Evolutionary conservation across 1,284 basidiomycete genomes (phyloP).

Genomic region (Ceratobasidium sp.): DNA sequence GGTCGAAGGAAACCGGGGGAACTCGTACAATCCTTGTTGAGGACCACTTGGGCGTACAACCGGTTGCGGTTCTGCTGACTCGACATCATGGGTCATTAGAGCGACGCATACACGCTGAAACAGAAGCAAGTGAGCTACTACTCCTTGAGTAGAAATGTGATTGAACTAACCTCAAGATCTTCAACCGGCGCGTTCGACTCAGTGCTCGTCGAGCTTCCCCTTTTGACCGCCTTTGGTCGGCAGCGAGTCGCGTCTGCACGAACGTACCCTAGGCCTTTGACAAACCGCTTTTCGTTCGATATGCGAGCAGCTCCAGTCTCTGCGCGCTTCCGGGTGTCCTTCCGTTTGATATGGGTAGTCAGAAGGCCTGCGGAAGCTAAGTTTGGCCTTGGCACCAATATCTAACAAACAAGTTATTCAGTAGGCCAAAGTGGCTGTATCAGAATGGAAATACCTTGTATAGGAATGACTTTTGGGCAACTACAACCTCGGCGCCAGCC

Average conservation of each 20-base stretch:
- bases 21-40: background rate
- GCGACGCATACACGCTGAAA: background rate
- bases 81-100: background rate
- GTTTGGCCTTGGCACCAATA: slow-evolving; percentile 1
- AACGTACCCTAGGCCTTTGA: slow-evolving; percentile 24
- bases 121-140: background rate
- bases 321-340: background rate
- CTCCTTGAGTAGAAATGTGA: background rate
- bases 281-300: slow-evolving; percentile 17
- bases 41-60: background rate
- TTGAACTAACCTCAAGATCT: slow-evolving; percentile 1
- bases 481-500: background rate
- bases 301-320: background rate
- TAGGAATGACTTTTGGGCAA: background rate
- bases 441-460: background rate
- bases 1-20: background rate
- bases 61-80: background rate
- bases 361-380: background rate
- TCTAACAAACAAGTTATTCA: background rate
- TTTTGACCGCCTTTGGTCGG: background rate
- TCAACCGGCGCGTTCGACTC: background rate
- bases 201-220: background rate
- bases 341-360: background rate
- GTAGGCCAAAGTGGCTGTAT: background rate
- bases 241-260: slow-evolving; percentile 20